Percentiles rank a stretch among this genome's conserved stretches.
Evolutionary conservation across 495 filamentous ascomycete species (phyloP).

Genomic region (Xylaria telfairii): DNA sequence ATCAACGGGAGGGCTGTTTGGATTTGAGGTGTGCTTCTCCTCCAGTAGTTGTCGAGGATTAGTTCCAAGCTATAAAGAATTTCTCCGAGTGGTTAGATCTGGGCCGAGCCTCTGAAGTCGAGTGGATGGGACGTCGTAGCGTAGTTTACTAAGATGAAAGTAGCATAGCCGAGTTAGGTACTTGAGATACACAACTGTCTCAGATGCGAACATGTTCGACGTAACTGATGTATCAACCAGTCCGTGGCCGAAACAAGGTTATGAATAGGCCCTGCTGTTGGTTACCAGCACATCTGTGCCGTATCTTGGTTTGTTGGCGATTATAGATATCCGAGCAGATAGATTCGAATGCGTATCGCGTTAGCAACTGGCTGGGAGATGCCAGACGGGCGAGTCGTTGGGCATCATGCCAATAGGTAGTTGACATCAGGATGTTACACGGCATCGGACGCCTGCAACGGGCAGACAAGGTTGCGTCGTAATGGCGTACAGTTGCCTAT

Average conservation of each 20-base stretch:
- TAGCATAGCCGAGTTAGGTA: neutral
- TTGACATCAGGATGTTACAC: slow-evolving; percentile 27
- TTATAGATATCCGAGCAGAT: neutral
- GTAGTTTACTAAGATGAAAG: slow-evolving; percentile 15
- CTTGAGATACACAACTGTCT: neutral
- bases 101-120: slow-evolving; percentile 16
- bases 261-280: neutral
- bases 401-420: slow-evolving; percentile 22
- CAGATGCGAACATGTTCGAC: slow-evolving; percentile 15
- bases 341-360: neutral
- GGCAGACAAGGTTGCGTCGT: slow-evolving; percentile 24
- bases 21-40: neutral
- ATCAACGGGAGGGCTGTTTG: slow-evolving; percentile 11
- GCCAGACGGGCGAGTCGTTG: slow-evolving; percentile 16
- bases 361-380: slow-evolving; percentile 10
- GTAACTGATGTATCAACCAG: neutral
- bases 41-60: slow-evolving; percentile 16
- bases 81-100: slow-evolving; percentile 25
- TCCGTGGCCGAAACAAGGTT: neutral
- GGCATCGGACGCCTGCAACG: slow-evolving; percentile 27
- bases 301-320: neutral
- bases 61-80: slow-evolving; percentile 17
- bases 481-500: slow-evolving; percentile 11
- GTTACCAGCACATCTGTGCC: neutral
- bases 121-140: slow-evolving; percentile 13